A percentile compares a stretch with the other conserved stretches of the same genome.
phyloP scores from a whole-genome alignment of 495 filamentous ascomycete species.

The Aspergillus homomorphus region DNA sequence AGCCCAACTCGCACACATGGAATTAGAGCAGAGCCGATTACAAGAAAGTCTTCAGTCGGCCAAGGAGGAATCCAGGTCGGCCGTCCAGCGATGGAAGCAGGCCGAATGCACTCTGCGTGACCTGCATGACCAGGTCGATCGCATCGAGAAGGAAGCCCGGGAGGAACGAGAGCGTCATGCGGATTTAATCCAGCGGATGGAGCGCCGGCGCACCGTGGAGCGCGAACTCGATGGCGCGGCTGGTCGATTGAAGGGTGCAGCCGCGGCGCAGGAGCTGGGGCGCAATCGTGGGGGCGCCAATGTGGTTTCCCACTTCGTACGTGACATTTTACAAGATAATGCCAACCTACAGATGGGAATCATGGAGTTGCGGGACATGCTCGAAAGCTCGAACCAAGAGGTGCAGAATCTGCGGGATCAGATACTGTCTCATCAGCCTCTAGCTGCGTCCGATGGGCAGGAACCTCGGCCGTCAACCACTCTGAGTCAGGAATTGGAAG shows the following conservation, averaged over 20 bases:
- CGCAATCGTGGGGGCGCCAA: constrained; percentile 53
- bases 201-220: constrained; percentile 69
- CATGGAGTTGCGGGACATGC: constrained; percentile 84
- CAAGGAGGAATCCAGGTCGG: constrained; percentile 68
- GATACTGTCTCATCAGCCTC: constrained; percentile 73
- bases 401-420: constrained; percentile 84
- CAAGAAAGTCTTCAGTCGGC: constrained; percentile 62
- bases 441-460: constrained; percentile 38
- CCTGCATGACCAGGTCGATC: constrained; percentile 82
- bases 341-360: constrained; percentile 88
- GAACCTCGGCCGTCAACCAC: constrained; percentile 39
- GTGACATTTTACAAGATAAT: constrained; percentile 93
- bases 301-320: constrained; percentile 89
- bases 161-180: constrained; percentile 80
- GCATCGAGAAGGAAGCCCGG: constrained; percentile 78
- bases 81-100: constrained; percentile 75
- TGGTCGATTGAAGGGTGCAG: constrained; percentile 73
- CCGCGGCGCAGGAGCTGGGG: constrained; percentile 59
- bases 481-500: constrained; percentile 66
- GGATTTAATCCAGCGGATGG: constrained; percentile 77
- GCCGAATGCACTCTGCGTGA: constrained; percentile 71
- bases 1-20: constrained; percentile 68
- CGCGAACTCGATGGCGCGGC: constrained; percentile 73
- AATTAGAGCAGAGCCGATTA: constrained; percentile 73
- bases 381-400: constrained; percentile 90